A percentile compares a stretch with the other conserved stretches of the same genome.
Conservation (phyloP, 306 rosid species). For the Begonia fuchsioides region DNA sequence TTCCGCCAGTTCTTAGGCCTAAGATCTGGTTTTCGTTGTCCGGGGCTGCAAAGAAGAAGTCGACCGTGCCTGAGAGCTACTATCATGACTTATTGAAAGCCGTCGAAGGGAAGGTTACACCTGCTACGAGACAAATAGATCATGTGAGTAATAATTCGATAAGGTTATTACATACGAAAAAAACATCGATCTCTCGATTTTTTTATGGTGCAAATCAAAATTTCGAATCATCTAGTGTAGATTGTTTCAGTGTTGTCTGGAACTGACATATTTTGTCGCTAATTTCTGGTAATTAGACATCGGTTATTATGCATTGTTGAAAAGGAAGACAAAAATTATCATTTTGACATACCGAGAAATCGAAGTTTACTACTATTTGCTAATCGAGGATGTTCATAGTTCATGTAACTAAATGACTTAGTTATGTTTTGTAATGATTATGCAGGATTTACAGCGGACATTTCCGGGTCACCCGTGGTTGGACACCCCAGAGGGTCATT, state of each 20-base stretch:
- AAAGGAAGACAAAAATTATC: too few species aligned
- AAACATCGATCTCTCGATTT: slow-evolving; percentile 4
- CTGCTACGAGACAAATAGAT: slow-evolving; percentile 96
- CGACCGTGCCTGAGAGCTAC: slow-evolving; percentile 94
- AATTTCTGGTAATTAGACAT: too few species aligned
- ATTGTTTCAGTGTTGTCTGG: background rate
- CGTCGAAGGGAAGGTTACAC: slow-evolving; percentile 84
- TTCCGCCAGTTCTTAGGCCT: slow-evolving; percentile 85
- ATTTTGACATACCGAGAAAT: background rate
- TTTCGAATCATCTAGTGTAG: background rate
- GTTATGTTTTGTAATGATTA: too few species aligned
- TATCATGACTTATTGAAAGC: slow-evolving; percentile 76
- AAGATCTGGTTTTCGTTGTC: slow-evolving; percentile 94
- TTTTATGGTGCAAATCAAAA: slow-evolving; percentile 3
- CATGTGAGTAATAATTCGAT: slow-evolving; percentile 40
- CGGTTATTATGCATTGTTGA: too few species aligned
- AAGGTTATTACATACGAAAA: slow-evolving; percentile 1
- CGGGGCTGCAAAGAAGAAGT: slow-evolving; percentile 96
- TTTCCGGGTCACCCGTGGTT: slow-evolving; percentile 97
- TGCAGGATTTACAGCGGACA: slow-evolving; percentile 85
- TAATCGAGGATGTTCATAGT: background rate
- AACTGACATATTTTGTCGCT: too few species aligned
- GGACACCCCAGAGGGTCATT: slow-evolving; percentile 93
- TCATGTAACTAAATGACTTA: background rate
- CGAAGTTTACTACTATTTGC: background rate